These are phyloP conservation scores for Zizania palustris DNA, from an alignment of 202 grass and related monocot species.

Conservation along the genomic window DNA sequence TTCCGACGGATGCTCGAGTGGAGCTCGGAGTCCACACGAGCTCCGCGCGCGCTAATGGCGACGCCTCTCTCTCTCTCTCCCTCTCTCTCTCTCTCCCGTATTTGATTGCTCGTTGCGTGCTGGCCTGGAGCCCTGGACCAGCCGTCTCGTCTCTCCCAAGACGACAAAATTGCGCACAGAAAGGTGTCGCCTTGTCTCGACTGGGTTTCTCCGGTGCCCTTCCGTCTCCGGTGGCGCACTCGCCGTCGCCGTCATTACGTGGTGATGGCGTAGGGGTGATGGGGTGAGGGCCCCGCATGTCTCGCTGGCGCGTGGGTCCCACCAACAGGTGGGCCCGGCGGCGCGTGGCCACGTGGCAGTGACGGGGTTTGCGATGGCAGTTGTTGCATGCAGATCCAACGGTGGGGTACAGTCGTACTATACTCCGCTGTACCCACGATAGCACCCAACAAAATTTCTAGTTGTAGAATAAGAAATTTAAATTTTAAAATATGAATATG, in stretches of 20 bases:
- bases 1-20: background rate
- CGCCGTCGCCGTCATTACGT: background rate
- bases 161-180: background rate
- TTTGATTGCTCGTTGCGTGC: conserved; percentile 38
- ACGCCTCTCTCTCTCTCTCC: background rate
- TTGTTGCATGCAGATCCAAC: background rate
- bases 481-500: no score
- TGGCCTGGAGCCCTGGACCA: background rate
- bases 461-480: no score
- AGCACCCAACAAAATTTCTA: no score
- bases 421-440: no score
- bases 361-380: background rate
- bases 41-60: background rate
- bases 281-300: background rate
- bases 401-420: no score
- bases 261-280: background rate
- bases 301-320: background rate
- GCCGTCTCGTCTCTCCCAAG: background rate
- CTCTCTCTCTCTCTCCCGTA: background rate
- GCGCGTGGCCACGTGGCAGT: background rate
- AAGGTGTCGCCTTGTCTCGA: background rate
- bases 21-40: background rate
- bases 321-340: background rate
- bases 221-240: background rate
- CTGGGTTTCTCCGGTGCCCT: background rate